phyloP scores from a whole-genome alignment of 2,329 filamentous ascomycete genomes.

The Fusarium buxicola region DNA sequence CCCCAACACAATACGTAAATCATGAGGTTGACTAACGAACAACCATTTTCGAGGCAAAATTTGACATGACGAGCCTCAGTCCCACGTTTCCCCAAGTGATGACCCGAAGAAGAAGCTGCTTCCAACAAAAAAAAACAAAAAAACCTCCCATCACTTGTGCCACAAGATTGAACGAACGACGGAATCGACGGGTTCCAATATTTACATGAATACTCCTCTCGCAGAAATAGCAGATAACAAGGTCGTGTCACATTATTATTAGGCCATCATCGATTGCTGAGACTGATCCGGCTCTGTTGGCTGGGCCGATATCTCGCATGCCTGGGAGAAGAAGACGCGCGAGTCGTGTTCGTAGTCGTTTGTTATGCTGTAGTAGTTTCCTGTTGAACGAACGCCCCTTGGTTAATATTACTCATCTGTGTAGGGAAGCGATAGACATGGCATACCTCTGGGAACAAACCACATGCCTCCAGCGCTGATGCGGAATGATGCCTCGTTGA shows the following conservation, averaged over 20 bases:
- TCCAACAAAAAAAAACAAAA: no score
- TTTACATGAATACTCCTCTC: constrained; percentile 5
- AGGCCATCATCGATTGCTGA: constrained; percentile 39
- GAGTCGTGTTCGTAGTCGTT: constrained; percentile 81
- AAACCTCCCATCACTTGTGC: constrained; percentile 6
- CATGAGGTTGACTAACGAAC: constrained; percentile 34
- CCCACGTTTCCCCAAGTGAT: constrained; percentile 2
- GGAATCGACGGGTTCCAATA: neutral
- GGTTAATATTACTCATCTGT: constrained; percentile 6
- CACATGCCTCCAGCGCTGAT: constrained; percentile 91
- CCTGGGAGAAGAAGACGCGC: constrained; percentile 92
- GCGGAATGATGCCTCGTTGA: constrained; percentile 80
- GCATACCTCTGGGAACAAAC: constrained; percentile 93
- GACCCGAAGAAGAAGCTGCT: neutral
- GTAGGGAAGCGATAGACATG: constrained; percentile 52
- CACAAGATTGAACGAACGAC: neutral
- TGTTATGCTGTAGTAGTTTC: constrained; percentile 91
- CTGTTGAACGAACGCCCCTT: constrained; percentile 59
- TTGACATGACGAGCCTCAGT: constrained; percentile 4
- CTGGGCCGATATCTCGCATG: constrained; percentile 67
- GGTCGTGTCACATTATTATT: neutral
- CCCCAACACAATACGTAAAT: constrained; percentile 37
- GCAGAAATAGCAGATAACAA: neutral
- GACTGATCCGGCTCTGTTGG: constrained; percentile 41
- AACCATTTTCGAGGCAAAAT: constrained; percentile 18